Conservation (phyloP, 2,329 filamentous ascomycete species). For the Aspergillus melleus region DNA sequence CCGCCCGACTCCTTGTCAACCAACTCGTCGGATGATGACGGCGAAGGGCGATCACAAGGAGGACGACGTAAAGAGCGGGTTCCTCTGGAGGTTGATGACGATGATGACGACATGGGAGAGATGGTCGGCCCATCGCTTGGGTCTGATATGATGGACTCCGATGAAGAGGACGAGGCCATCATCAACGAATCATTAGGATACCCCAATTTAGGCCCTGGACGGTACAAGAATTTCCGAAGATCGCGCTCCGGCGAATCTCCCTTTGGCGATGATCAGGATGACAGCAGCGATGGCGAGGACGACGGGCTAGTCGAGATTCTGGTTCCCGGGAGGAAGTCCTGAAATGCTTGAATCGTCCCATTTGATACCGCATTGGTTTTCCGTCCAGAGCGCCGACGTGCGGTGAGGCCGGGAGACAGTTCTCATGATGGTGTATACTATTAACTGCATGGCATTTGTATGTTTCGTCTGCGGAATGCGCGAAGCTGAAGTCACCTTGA, state of each 20-base stretch:
- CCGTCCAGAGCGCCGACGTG: not conserved
- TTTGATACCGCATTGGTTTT: slow-evolving; percentile 6
- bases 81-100: slow-evolving; percentile 61
- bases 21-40: slow-evolving; percentile 44
- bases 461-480: slow-evolving; percentile 1
- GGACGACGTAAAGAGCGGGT: slow-evolving; percentile 47
- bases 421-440: slow-evolving; percentile 18
- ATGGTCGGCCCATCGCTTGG: slow-evolving; percentile 46
- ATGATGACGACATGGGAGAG: slow-evolving; percentile 50
- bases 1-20: slow-evolving; percentile 41
- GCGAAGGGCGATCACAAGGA: slow-evolving; percentile 37
- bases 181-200: slow-evolving; percentile 68
- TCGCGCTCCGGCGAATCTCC: slow-evolving; percentile 32
- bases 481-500: not conserved
- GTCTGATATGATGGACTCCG: slow-evolving; percentile 52
- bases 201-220: slow-evolving; percentile 57
- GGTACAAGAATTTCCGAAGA: slow-evolving; percentile 45
- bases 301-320: slow-evolving; percentile 48
- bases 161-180: slow-evolving; percentile 54
- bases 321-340: slow-evolving; percentile 42
- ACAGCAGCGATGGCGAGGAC: slow-evolving; percentile 45
- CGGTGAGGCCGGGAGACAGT: slow-evolving; percentile 1
- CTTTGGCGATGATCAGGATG: slow-evolving; percentile 43
- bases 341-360: slow-evolving; percentile 9
- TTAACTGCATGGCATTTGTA: slow-evolving; percentile 12